A percentile compares a stretch with the other conserved stretches of the same genome.
Conservation (phyloP, 208 protist genomes). For the Trypanosoma theileri region DNA sequence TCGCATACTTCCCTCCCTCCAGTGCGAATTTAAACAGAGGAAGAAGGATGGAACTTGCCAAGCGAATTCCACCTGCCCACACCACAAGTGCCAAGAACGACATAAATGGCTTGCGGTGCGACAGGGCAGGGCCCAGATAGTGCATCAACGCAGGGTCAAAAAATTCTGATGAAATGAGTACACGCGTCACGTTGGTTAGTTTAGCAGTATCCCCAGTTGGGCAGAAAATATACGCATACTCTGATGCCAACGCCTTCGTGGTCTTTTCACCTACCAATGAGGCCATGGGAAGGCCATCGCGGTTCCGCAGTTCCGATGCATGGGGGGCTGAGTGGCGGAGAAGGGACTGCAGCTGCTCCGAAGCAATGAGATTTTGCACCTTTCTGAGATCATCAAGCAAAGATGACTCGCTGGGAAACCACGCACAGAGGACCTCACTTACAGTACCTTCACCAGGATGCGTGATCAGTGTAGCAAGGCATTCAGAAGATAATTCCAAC, state of each 20-base stretch:
- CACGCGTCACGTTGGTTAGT: conserved; percentile 34
- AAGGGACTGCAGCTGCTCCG: background rate
- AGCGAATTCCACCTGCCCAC: conserved; percentile 23
- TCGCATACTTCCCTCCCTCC: background rate
- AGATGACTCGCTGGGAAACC: conserved; percentile 5
- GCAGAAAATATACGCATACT: conserved; percentile 38
- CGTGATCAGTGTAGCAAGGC: no score
- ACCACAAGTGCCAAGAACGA: conserved; percentile 34
- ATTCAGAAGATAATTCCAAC: no score
- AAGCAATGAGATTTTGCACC: conserved; percentile 26
- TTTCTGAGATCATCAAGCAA: conserved; percentile 19
- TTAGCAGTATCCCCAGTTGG: conserved; percentile 27
- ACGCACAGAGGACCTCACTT: conserved; percentile 19
- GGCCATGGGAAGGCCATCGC: background rate
- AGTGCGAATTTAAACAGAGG: conserved; percentile 23
- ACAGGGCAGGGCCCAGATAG: background rate
- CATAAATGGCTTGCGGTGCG: conserved; percentile 6
- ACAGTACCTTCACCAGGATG: background rate
- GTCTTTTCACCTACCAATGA: conserved; percentile 34
- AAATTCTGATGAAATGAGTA: conserved; percentile 30
- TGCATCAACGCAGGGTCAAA: conserved; percentile 22
- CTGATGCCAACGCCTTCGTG: conserved; percentile 42
- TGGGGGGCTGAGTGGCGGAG: background rate
- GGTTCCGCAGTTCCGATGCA: background rate
- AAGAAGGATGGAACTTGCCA: conserved; percentile 25